Conservation (phyloP, 441 rosid genomes). For the Populus hybrid region DNA sequence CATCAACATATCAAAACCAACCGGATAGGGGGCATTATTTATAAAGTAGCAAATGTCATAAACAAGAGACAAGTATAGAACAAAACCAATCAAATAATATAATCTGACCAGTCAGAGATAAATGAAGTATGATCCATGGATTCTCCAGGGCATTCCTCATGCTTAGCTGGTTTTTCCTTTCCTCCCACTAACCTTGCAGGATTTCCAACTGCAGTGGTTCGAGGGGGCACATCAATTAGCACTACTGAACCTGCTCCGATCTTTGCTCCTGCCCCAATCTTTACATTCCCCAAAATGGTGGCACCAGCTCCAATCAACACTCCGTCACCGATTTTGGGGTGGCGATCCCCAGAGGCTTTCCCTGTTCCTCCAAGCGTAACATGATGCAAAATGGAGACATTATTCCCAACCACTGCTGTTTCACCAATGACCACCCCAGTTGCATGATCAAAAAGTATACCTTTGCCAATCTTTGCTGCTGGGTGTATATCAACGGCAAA, state of each 20-base stretch:
- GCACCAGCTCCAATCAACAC: conserved; percentile 95
- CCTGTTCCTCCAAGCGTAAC: conserved; percentile 94
- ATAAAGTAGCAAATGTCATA: neutral
- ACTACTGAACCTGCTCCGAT: conserved; percentile 93
- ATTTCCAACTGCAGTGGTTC: conserved; percentile 80
- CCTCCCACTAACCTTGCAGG: conserved; percentile 94
- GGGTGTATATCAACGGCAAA: conserved; percentile 95
- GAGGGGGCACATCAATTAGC: conserved; percentile 70
- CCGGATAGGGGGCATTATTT: neutral
- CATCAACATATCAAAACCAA: neutral
- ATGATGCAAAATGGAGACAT: conserved; percentile 86
- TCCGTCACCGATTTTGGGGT: conserved; percentile 89
- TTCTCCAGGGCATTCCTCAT: conserved; percentile 84
- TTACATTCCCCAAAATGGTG: conserved; percentile 76
- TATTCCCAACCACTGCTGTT: conserved; percentile 72
- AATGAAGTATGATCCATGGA: conserved; percentile 97
- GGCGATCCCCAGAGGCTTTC: conserved; percentile 70
- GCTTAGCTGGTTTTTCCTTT: conserved; percentile 57
- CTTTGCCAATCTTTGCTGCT: conserved; percentile 85
- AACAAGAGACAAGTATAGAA: neutral
- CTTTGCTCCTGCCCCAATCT: conserved; percentile 87
- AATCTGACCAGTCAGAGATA: conserved; percentile 90
- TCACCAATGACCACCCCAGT: conserved; percentile 23
- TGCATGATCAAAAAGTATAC: conserved; percentile 84
- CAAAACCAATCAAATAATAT: conserved; percentile 48